phyloP scores from a whole-genome alignment of 1,284 basidiomycete species.

The Naganishia sp. region DNA sequence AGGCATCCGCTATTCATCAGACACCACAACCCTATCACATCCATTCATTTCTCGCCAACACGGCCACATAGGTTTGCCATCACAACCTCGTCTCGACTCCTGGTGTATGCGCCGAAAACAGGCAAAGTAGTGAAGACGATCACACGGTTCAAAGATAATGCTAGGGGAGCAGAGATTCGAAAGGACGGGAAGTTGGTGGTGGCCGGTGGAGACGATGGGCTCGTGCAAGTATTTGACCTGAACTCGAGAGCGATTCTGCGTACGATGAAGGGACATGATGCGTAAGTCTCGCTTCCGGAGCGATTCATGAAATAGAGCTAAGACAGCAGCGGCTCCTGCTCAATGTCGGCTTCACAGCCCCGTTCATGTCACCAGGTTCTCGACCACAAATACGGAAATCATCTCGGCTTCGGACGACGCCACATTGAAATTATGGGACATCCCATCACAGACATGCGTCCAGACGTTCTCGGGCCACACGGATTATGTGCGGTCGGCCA shows the following conservation, averaged over 20 bases:
- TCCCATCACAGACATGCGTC: constrained; percentile 81
- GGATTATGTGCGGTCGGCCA: constrained; percentile 93
- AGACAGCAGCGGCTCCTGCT: background rate
- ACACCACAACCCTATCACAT: constrained; percentile 90
- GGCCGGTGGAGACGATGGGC: constrained; percentile 89
- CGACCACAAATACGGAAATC: constrained; percentile 75
- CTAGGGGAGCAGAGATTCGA: constrained; percentile 81
- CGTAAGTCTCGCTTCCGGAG: constrained; percentile 54
- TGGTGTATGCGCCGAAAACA: constrained; percentile 93
- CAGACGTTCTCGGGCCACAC: constrained; percentile 80
- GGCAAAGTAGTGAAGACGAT: constrained; percentile 96
- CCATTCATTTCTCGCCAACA: constrained; percentile 80
- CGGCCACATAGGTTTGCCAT: constrained; percentile 92
- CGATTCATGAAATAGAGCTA: background rate
- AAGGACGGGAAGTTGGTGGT: constrained; percentile 92
- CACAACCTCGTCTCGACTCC: constrained; percentile 87
- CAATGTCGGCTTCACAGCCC: constrained; percentile 56
- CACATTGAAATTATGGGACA: constrained; percentile 91
- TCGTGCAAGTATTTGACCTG: constrained; percentile 96
- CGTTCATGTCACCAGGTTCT: constrained; percentile 92
- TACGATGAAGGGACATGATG: constrained; percentile 87
- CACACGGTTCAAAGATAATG: constrained; percentile 93
- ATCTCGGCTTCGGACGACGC: constrained; percentile 96
- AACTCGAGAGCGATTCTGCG: constrained; percentile 91
- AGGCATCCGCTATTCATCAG: constrained; percentile 64